phyloP scores from a whole-genome alignment of 345 rosid genomes.

The Trapa incisa region DNA sequence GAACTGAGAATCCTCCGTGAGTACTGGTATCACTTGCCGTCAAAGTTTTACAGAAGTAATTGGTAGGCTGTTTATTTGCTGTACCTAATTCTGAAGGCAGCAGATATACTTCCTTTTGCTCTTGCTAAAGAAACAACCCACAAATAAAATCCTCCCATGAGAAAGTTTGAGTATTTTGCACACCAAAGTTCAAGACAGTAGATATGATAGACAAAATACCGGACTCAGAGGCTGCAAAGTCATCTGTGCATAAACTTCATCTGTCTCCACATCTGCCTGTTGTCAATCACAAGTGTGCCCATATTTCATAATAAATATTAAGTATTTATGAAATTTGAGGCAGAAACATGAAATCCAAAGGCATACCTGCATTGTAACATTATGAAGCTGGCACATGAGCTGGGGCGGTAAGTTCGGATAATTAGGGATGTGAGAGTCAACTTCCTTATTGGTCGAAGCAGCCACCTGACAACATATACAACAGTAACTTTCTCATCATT shows the following conservation, averaged over 20 bases:
- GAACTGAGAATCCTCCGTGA: conserved; percentile 48
- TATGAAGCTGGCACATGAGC: conserved; percentile 62
- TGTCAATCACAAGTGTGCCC: conserved; percentile 7
- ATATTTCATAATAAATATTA: neutral
- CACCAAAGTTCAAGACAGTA: neutral
- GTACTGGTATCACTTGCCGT: conserved; percentile 47
- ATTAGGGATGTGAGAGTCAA: conserved; percentile 51
- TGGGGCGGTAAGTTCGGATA: conserved; percentile 57
- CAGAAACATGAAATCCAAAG: neutral
- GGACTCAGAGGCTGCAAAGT: conserved; percentile 55
- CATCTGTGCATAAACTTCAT: conserved; percentile 81
- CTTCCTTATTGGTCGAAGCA: conserved; percentile 48
- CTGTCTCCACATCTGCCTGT: conserved; percentile 71
- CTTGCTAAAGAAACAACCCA: conserved; percentile 17
- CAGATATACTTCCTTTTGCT: conserved; percentile 31
- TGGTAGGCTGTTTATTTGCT: conserved; percentile 38
- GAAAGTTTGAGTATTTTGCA: neutral
- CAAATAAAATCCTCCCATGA: neutral
- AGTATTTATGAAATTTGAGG: neutral
- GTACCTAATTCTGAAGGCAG: conserved; percentile 31
- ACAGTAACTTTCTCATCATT: neutral
- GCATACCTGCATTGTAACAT: conserved; percentile 56
- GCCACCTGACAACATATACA: conserved; percentile 32
- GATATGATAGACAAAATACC: conserved; percentile 10
- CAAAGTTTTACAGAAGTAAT: conserved; percentile 42